These are phyloP conservation scores for Eucalyptus victrix DNA, from an alignment of 345 rosid genomes.

Conservation along the genomic window DNA sequence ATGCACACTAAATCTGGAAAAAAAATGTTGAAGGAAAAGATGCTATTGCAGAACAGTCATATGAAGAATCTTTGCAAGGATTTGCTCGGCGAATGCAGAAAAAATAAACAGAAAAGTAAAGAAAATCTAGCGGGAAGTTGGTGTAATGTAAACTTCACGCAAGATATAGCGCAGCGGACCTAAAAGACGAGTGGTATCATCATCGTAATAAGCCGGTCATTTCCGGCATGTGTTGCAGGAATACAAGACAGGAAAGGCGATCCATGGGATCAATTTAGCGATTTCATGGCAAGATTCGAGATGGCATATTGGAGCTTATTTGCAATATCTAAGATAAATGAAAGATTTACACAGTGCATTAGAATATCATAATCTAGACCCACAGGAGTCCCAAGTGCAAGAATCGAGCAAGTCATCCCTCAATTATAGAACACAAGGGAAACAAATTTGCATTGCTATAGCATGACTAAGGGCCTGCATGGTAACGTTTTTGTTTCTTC, in stretches of 20 bases:
- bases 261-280: background rate
- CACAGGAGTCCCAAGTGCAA: background rate
- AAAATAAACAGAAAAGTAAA: background rate
- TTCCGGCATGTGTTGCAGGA: accelerated
- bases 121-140: background rate
- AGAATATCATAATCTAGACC: background rate
- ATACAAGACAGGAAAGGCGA: background rate
- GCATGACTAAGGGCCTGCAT: background rate
- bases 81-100: background rate
- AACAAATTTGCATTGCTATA: background rate
- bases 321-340: background rate
- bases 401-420: background rate
- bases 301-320: background rate
- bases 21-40: background rate
- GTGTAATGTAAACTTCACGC: background rate
- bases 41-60: background rate
- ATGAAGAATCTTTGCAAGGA: background rate
- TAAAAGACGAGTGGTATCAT: background rate
- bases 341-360: background rate
- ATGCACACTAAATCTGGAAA: background rate
- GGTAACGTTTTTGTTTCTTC: too few relatives aligned
- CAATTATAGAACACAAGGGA: background rate
- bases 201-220: background rate
- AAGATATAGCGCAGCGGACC: background rate
- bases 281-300: background rate